Base-by-base conservation (phyloP, 495 filamentous ascomycete species). In the Aspergillus mulundensis region DNA sequence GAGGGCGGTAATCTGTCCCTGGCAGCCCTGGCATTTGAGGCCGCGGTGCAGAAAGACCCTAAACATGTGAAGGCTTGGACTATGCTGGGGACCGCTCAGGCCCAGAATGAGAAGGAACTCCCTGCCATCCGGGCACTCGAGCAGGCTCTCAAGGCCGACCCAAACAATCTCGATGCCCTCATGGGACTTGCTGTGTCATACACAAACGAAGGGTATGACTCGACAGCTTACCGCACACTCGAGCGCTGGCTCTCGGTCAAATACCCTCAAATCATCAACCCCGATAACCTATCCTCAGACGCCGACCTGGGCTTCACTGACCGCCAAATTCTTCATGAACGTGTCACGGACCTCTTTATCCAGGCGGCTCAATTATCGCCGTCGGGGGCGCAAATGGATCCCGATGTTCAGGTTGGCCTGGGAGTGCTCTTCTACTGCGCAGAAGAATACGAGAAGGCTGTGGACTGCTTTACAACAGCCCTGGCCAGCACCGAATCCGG, bases 111-210 rank as follows among this genome's bases (percentile, higher is more conserved):
- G 66, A 98, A 98, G 72, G 94, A 98, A 66, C 82, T 90, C 4
- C 94, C 94, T 5, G 95, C 95, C n/a, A 97, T 98, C 60, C 87
- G 94, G n/a, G 94, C 95, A 5, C 76, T 97, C 51, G 94, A 97
- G 73, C 89, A 93, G 63, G 91, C 93, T 14, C 75, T 96, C 47
- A 93, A 90, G 69, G 74, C 93, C 8, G 91, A 97, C 62, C 84
- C 90, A 2, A 83, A 84, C 61, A 96, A 96, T 63, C 80, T 96
- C 7, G 79, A 88, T 39, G 93, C 94, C 2, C 77, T 97, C 28
- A 97, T 99, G 91, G 91, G 89, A 4, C 79, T 99, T 18, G 90
- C 93, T 39, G 94, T 99, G 40, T 92, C 87, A n/a, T 99, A 97
- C 71, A 97, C 95, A 32, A 99, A 99, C 74, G 94, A 99, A 71